Evolutionary conservation across 805 yeast genomes (phyloP).

Genomic region (Hanseniaspora valbyensis): DNA sequence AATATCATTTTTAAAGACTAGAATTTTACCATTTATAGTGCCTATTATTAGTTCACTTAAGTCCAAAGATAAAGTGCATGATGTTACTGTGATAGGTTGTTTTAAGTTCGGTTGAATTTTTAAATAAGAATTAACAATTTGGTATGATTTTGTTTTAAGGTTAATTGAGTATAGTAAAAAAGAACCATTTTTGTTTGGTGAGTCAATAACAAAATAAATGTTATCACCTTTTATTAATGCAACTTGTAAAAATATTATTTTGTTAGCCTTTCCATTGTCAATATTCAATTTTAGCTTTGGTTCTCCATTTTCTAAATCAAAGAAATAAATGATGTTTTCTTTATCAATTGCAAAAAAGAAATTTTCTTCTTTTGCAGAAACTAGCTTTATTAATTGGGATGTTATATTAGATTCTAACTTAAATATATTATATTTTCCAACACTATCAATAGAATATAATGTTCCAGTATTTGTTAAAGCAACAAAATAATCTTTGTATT

Average conservation of each 20-base stretch:
- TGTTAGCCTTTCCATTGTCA: neutral
- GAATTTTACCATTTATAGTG: constrained; percentile 4
- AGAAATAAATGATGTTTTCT: neutral
- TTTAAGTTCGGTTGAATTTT: neutral
- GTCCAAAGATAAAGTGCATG: neutral
- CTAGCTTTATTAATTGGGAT: neutral
- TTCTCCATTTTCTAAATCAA: neutral
- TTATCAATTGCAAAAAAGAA: constrained; percentile 7
- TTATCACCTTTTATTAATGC: neutral
- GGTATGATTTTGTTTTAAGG: neutral
- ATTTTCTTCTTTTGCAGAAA: neutral
- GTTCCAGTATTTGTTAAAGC: neutral
- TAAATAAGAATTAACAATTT: neutral
- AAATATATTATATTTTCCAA: neutral
- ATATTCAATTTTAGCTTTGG: neutral
- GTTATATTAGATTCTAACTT: neutral
- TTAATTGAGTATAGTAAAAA: neutral
- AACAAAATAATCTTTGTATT: neutral
- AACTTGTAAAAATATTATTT: constrained; percentile 1
- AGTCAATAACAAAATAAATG: neutral
- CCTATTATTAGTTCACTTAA: neutral
- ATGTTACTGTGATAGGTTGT: constrained; percentile 2
- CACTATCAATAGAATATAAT: neutral
- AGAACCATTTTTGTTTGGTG: constrained; percentile 7
- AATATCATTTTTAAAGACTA: neutral